Conservation (phyloP, 2,329 filamentous ascomycete genomes). For the Aspergillus sp. region DNA sequence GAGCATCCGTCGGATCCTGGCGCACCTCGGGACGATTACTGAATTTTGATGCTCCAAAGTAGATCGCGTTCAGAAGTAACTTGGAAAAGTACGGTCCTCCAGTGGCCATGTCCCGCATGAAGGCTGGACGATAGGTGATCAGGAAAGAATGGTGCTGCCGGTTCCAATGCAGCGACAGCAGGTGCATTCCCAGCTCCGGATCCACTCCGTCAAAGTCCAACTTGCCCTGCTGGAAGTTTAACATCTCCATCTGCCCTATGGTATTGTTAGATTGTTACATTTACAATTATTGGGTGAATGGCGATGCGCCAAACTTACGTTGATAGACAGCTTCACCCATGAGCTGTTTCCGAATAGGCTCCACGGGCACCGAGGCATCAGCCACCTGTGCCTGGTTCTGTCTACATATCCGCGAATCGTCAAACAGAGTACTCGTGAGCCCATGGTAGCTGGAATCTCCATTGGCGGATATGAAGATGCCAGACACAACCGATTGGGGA, state of each 20-base stretch:
- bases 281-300: too few relatives aligned
- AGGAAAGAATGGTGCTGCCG: background rate
- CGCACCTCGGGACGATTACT: slow-evolving; percentile 42
- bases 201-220: slow-evolving; percentile 21
- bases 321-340: slow-evolving; percentile 45
- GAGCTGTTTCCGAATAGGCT: slow-evolving; percentile 36
- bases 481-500: slow-evolving; percentile 6
- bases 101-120: slow-evolving; percentile 36
- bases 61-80: slow-evolving; percentile 40
- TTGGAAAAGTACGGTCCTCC: background rate
- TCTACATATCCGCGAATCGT: slow-evolving; percentile 41
- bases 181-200: background rate
- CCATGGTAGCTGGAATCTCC: slow-evolving; percentile 12
- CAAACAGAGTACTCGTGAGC: background rate
- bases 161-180: slow-evolving; percentile 3
- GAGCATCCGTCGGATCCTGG: slow-evolving; percentile 40
- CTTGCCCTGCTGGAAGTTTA: slow-evolving; percentile 41
- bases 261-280: slow-evolving; percentile 23
- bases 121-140: slow-evolving; percentile 44
- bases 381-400: slow-evolving; percentile 29
- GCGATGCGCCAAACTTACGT: slow-evolving; percentile 15
- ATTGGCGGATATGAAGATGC: slow-evolving; percentile 19
- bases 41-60: slow-evolving; percentile 42
- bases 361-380: slow-evolving; percentile 9
- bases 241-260: slow-evolving; percentile 42